Evolutionary conservation across 1,284 basidiomycete species (phyloP), one percentile per base, ranked within the genome.

Genomic region (Neonothopanus nambi): DNA sequence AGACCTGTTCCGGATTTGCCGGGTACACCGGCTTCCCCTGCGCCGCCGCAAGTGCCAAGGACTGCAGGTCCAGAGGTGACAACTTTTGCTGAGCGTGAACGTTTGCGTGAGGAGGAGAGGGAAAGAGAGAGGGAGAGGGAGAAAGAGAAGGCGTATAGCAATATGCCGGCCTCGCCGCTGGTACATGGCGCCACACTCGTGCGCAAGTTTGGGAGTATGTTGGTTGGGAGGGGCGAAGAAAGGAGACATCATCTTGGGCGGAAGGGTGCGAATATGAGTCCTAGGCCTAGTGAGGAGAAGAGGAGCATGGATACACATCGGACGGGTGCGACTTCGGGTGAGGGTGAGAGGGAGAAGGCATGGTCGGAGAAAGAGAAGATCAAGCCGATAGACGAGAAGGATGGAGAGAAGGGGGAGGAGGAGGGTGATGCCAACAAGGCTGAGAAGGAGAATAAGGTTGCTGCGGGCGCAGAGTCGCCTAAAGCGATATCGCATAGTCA

Each of bases 161-260:
- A 68, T 11, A 61, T 61, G 33, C 59, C 66, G 9, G 41, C 66
- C 49, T 68, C 70, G 7, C 71, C 80, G 3, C 64, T 83, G 51
- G 74, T 82, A 0, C 72, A 82, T 37, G 84, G 84, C 23, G 79
- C 82, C 40, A 87, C 84, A 15, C 75, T 91, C 18, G 87, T 86
- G 52, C 75, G 86, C 62, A 84, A 81, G 70, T 90, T 91, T 61
- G 87, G 87, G 24, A 87, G 82, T 55, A 67, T 91, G 60, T 69
- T 87, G 38, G 79, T 78, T 28, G 82, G 78, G n/a, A 65, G 63
- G 6, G 69, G 75, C 3, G 78, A n/a, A n/a, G n/a, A 71, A 21
- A 67, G 64, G 48, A 63, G 71, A 52, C 69, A 70, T 49, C 18
- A 62, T 69, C 30, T 33, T 33, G 6, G 67, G 68, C 26, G 81